These are phyloP conservation scores for Collybia sordida DNA, from an alignment of 768 basidiomycete genomes.

Conservation along the genomic window DNA sequence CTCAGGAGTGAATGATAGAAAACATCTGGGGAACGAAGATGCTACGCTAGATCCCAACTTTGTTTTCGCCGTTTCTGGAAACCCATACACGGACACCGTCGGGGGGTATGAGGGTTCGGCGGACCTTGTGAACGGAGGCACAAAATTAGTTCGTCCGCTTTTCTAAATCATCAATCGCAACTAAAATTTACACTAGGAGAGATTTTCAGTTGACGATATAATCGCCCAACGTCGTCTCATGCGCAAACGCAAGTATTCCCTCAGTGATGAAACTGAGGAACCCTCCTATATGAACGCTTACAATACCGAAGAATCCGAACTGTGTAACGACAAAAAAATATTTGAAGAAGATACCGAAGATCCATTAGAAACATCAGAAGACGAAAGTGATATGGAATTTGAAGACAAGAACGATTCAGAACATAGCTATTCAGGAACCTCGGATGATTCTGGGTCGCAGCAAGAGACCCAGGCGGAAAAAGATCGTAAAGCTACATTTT, in stretches of 20 bases:
- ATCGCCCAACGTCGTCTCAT: slow-evolving; percentile 69
- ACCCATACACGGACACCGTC: slow-evolving; percentile 61
- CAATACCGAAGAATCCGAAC: slow-evolving; percentile 26
- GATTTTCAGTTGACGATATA: slow-evolving; percentile 91
- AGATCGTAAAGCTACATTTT: slow-evolving; percentile 87
- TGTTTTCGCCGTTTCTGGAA: slow-evolving; percentile 75
- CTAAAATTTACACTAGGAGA: slow-evolving; percentile 41
- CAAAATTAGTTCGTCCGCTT: slow-evolving; percentile 52
- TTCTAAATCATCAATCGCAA: slow-evolving; percentile 6
- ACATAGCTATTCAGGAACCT: slow-evolving; percentile 18
- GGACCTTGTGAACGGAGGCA: slow-evolving; percentile 62
- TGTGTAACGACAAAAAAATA: slow-evolving; percentile 22
- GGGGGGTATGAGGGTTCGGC: slow-evolving; percentile 37
- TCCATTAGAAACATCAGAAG: slow-evolving; percentile 25
- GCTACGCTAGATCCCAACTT: slow-evolving; percentile 78
- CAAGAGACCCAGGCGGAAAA: slow-evolving; percentile 64
- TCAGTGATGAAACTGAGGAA: slow-evolving; percentile 35
- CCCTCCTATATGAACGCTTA: slow-evolving; percentile 28
- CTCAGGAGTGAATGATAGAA: slow-evolving; percentile 18
- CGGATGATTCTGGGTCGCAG: slow-evolving; percentile 33
- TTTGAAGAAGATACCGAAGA: slow-evolving; percentile 30
- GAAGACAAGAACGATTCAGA: slow-evolving; percentile 24
- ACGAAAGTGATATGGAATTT: slow-evolving; percentile 34
- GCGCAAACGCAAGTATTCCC: slow-evolving; percentile 62
- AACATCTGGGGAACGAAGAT: slow-evolving; percentile 44